Evolutionary conservation across 768 basidiomycete genomes (phyloP).

Genomic region (Boletellus sp.): DNA sequence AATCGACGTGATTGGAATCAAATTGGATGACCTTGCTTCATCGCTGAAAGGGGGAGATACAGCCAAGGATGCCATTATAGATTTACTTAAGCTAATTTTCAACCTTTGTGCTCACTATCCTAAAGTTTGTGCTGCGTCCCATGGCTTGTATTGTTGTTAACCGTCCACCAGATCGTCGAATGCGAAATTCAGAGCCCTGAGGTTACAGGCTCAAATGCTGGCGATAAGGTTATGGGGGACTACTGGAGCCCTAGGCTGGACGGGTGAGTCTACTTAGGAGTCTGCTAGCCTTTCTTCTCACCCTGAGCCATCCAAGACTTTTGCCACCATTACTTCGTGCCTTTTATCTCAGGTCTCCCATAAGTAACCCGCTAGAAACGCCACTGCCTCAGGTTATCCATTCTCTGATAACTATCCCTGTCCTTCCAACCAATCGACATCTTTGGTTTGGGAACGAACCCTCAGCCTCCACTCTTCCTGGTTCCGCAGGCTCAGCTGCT

Average conservation of each 20-base stretch:
- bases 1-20: slow-evolving; percentile 56
- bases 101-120: slow-evolving; percentile 82
- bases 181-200: slow-evolving; percentile 40
- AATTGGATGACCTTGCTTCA: slow-evolving; percentile 55
- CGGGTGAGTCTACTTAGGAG: slow-evolving; percentile 42
- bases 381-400: slow-evolving; percentile 84
- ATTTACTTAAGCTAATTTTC: slow-evolving; percentile 81
- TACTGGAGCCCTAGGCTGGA: slow-evolving; percentile 74
- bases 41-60: slow-evolving; percentile 45
- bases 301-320: slow-evolving; percentile 35
- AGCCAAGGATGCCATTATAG: slow-evolving; percentile 65
- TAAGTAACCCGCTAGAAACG: slow-evolving; percentile 59
- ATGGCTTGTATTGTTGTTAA: background rate
- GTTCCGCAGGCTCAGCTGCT: slow-evolving; percentile 34
- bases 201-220: slow-evolving; percentile 12
- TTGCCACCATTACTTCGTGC: slow-evolving; percentile 68
- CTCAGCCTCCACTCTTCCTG: slow-evolving; percentile 33
- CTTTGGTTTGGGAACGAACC: slow-evolving; percentile 57
- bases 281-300: background rate
- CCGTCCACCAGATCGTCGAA: slow-evolving; percentile 33
- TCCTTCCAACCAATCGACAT: slow-evolving; percentile 49
- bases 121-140: slow-evolving; percentile 42
- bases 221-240: slow-evolving; percentile 61
- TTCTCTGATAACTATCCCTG: slow-evolving; percentile 73
- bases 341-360: slow-evolving; percentile 62